Conservation (phyloP, 345 rosid species). For the Eucalyptus shirleyi region DNA sequence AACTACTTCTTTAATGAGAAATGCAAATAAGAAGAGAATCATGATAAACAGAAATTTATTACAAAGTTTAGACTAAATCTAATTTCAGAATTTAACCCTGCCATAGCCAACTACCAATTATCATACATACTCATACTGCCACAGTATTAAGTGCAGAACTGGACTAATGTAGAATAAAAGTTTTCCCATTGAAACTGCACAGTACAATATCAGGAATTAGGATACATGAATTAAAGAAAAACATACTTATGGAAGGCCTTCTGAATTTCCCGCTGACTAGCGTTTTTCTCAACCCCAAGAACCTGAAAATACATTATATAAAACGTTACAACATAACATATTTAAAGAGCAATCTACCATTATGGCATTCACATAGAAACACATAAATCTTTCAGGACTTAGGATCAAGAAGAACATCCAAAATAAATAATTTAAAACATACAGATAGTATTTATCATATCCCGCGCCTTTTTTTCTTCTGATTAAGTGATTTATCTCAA, state of each 20-base stretch:
- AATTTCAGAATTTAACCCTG: background rate
- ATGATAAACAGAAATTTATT: background rate
- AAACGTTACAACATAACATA: background rate
- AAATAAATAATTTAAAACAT: background rate
- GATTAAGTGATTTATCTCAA: background rate
- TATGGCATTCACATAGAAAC: background rate
- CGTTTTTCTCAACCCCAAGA: conserved; percentile 78
- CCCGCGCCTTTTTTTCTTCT: background rate
- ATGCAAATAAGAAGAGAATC: background rate
- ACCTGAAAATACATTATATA: conserved; percentile 23
- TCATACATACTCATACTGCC: background rate
- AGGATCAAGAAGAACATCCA: background rate
- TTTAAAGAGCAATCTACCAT: background rate
- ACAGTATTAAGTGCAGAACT: background rate
- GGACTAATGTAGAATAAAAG: background rate
- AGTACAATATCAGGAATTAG: background rate
- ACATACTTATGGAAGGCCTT: conserved; percentile 96
- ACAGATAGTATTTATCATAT: background rate
- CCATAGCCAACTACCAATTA: background rate
- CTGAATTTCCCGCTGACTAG: conserved; percentile 87
- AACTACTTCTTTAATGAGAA: background rate
- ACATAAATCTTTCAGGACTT: background rate
- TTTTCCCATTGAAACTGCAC: background rate
- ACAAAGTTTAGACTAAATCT: background rate
- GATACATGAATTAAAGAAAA: background rate